These are phyloP conservation scores for Daedaleopsis sinensis DNA, from an alignment of 768 basidiomycete species.

Conservation along the genomic window DNA sequence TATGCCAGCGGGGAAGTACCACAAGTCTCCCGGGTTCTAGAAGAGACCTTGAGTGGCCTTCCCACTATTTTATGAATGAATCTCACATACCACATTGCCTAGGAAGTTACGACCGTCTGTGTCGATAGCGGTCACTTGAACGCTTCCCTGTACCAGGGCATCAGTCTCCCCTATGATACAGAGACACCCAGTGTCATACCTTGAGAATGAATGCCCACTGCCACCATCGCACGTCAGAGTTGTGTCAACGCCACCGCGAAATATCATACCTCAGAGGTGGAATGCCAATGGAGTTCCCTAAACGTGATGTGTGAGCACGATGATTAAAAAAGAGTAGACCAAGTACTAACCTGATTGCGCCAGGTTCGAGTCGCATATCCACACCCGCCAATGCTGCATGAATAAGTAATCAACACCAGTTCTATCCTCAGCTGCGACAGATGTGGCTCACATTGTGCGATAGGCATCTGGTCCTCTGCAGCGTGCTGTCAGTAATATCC, in stretches of 20 bases:
- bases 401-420: not conserved
- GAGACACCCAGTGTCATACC: slow-evolving; percentile 20
- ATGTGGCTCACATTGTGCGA: slow-evolving; percentile 35
- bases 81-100: slow-evolving; percentile 44
- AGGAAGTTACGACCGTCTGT: slow-evolving; percentile 50
- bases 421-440: no score
- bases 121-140: slow-evolving; percentile 50
- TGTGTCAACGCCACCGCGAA: not conserved
- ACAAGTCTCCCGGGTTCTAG: slow-evolving; percentile 50
- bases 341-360: slow-evolving; percentile 33
- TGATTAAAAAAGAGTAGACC: not conserved
- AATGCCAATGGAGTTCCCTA: slow-evolving; percentile 39
- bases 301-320: not conserved
- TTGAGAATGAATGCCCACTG: slow-evolving; percentile 35
- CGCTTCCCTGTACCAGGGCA: slow-evolving; percentile 4
- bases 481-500: not conserved
- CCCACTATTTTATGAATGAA: slow-evolving; percentile 2
- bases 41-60: not conserved
- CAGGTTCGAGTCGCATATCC: slow-evolving; percentile 38
- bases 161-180: not conserved
- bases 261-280: slow-evolving; percentile 26
- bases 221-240: not conserved
- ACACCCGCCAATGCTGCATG: slow-evolving; percentile 33
- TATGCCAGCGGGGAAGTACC: slow-evolving; percentile 59
- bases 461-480: slow-evolving; percentile 40